Evolutionary conservation across 31 red algal species (phyloP).

Genomic region (Bonnemaisonia californica): DNA sequence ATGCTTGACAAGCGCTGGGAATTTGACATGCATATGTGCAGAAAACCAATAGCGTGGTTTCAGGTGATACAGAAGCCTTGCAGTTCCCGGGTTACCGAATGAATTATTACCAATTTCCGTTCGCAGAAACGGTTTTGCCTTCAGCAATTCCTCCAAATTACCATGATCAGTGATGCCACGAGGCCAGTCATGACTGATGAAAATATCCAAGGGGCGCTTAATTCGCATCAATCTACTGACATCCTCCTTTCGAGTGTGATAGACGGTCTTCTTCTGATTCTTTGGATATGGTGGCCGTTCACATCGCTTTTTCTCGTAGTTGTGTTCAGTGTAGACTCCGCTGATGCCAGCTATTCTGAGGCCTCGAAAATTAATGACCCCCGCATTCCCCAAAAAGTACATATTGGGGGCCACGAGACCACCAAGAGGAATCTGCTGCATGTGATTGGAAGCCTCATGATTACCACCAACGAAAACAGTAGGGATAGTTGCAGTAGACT

Average conservation of each 20-base stretch:
- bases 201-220: conserved; percentile 53
- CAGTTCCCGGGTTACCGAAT: conserved; percentile 69
- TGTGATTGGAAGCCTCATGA: conserved; percentile 90
- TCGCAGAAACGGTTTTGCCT: conserved; percentile 83
- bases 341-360: conserved; percentile 80
- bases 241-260: conserved; percentile 85
- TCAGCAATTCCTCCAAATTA: conserved; percentile 52
- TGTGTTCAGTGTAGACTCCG: conserved; percentile 77
- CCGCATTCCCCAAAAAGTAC: conserved; percentile 89
- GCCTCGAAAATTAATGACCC: conserved; percentile 70
- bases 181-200: conserved; percentile 96
- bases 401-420: conserved; percentile 97
- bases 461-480: conserved; percentile 96
- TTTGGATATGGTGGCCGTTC: conserved; percentile 72
- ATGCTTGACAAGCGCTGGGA: conserved; percentile 74
- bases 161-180: conserved; percentile 71
- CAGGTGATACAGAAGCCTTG: conserved; percentile 36
- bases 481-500: conserved; percentile 59
- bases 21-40: conserved; percentile 92
- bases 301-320: conserved; percentile 68
- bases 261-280: conserved; percentile 65
- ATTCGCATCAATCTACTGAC: conserved; percentile 46
- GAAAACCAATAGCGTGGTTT: conserved; percentile 89
- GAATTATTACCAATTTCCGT: conserved; percentile 51
- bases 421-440: conserved; percentile 79